Conservation (phyloP, 2,329 filamentous ascomycete species). For the Septoria petroselini region DNA sequence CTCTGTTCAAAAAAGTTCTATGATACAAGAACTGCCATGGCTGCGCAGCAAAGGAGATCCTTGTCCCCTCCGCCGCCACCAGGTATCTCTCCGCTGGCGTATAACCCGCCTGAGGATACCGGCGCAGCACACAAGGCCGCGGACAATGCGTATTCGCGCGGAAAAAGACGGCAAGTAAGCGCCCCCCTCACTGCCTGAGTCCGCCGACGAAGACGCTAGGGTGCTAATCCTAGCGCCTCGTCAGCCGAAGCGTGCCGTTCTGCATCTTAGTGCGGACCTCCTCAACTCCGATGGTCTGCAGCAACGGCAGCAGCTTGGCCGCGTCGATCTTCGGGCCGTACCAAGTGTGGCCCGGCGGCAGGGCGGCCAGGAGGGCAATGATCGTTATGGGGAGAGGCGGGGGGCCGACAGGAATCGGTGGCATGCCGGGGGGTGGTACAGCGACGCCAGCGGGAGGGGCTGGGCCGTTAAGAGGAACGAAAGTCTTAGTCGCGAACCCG, state of each 20-base stretch:
- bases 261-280: constrained; percentile 33
- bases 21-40: neutral
- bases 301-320: constrained; percentile 66
- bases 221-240: too few species aligned
- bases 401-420: constrained; percentile 68
- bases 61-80: neutral
- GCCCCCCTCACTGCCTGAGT: too few species aligned
- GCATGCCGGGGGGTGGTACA: constrained; percentile 42
- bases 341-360: constrained; percentile 72
- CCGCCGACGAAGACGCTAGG: too few species aligned
- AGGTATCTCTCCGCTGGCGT: neutral
- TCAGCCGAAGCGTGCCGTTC: neutral
- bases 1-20: neutral
- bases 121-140: too few species aligned
- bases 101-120: too few species aligned
- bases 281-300: constrained; percentile 56
- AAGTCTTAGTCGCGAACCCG: constrained; percentile 37
- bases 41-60: neutral
- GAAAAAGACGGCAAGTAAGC: too few species aligned
- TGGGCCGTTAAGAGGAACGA: constrained; percentile 40
- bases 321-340: constrained; percentile 64
- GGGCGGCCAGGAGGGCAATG: constrained; percentile 49
- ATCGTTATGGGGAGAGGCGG: constrained; percentile 70
- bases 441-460: constrained; percentile 68
- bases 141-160: too few species aligned